A percentile compares a stretch with the other conserved stretches of the same genome.
Evolutionary conservation across 164 flowering plant genomes (phyloP).

Genomic region (Stephania cephalantha): DNA sequence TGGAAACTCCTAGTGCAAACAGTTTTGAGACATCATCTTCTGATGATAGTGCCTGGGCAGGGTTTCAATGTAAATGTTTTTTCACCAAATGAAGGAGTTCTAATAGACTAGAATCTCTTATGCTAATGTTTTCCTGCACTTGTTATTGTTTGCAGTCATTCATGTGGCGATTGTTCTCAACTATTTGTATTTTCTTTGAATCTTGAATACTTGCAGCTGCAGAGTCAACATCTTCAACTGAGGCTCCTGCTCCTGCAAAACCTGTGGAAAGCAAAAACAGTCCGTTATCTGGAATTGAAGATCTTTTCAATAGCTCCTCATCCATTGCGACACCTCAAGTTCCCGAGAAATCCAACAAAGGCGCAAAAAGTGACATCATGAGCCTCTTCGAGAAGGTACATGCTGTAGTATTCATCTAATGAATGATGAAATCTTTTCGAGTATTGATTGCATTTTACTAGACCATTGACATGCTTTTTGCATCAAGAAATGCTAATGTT

Average conservation of each 20-base stretch:
- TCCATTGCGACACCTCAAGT: conserved; percentile 24
- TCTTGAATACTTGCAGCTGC: conserved; percentile 51
- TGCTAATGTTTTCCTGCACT: background rate
- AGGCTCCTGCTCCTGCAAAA: conserved; percentile 33
- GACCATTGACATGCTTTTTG: background rate
- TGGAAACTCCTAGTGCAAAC: conserved; percentile 63
- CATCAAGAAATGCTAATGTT: background rate
- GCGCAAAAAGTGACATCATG: conserved; percentile 86
- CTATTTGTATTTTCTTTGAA: conserved; percentile 12
- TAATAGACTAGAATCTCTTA: background rate
- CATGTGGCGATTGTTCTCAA: background rate
- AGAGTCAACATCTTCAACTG: conserved; percentile 42
- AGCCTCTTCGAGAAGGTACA: conserved; percentile 94
- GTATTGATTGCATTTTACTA: background rate
- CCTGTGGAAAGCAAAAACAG: conserved; percentile 38
- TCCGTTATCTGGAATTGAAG: conserved; percentile 57
- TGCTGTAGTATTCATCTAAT: conserved; percentile 1
- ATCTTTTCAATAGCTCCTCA: conserved; percentile 60
- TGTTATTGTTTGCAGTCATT: background rate
- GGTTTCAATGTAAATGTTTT: conserved; percentile 71
- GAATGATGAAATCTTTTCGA: background rate
- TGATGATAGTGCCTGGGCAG: conserved; percentile 84
- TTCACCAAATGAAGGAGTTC: background rate
- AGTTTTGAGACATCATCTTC: conserved; percentile 41
- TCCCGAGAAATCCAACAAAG: conserved; percentile 56